Evolutionary conservation across 2,329 filamentous ascomycete genomes (phyloP).

Genomic region (Botrytis galanthina): DNA sequence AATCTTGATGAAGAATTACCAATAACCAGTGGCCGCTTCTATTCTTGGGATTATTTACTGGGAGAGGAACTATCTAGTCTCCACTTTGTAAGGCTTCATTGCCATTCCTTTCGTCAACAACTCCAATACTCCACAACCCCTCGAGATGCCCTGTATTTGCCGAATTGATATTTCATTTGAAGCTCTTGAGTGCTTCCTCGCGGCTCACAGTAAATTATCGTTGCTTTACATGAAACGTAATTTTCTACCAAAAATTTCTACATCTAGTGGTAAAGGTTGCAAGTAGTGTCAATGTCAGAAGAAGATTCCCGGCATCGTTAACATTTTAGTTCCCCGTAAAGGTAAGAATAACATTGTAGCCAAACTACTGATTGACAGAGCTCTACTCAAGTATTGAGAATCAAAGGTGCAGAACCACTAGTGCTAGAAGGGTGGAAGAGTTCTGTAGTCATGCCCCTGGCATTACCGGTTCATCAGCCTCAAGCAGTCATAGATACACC

Average conservation of each 20-base stretch:
- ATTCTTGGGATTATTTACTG: not conserved
- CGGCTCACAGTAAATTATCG: not conserved
- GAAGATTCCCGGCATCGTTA: not conserved
- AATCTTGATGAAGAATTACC: not conserved
- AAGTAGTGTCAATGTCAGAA: not conserved
- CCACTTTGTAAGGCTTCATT: not conserved
- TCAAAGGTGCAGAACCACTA: not conserved
- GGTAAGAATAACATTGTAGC: not conserved
- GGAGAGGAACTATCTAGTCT: not conserved
- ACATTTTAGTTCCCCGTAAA: too few species aligned
- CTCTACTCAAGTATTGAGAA: not conserved
- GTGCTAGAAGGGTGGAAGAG: not conserved
- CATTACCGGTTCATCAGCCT: not conserved
- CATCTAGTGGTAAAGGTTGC: not conserved
- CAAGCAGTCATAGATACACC: not conserved
- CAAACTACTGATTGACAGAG: not conserved
- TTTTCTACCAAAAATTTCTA: not conserved
- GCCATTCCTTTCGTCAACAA: not conserved
- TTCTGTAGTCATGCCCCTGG: not conserved
- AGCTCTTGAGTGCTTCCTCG: not conserved
- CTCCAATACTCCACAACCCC: not conserved
- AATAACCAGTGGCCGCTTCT: not conserved
- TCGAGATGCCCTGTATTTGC: not conserved
- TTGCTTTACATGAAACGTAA: not conserved
- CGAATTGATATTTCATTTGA: not conserved